A percentile compares a stretch with the other conserved stretches of the same genome.
Evolutionary conservation across 2,329 filamentous ascomycete genomes (phyloP).

Genomic region (Clarireedia monteithiana): DNA sequence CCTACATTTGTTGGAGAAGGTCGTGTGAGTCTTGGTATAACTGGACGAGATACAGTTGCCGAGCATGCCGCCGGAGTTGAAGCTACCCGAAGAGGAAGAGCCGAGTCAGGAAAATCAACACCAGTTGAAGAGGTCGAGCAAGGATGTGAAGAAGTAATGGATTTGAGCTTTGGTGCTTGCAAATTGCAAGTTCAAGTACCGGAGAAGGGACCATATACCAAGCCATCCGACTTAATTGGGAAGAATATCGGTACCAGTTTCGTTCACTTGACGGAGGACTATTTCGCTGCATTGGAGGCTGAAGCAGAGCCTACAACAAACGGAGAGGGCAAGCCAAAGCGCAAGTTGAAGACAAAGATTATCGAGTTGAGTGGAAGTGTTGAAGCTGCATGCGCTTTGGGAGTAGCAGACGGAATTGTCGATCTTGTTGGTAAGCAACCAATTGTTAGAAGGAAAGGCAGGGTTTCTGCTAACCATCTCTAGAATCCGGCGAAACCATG

Average conservation of each 20-base stretch:
- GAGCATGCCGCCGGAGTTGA: slow-evolving; percentile 70
- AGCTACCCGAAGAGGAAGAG: slow-evolving; percentile 39
- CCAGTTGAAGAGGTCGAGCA: slow-evolving; percentile 34
- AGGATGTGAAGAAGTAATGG: slow-evolving; percentile 72
- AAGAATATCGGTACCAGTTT: slow-evolving; percentile 96
- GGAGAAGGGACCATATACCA: slow-evolving; percentile 65
- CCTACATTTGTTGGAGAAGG: slow-evolving; percentile 96
- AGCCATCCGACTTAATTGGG: slow-evolving; percentile 73
- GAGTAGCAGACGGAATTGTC: slow-evolving; percentile 93
- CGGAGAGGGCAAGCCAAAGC: slow-evolving; percentile 30
- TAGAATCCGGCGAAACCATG: slow-evolving; percentile 98
- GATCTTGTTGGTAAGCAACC: slow-evolving; percentile 78
- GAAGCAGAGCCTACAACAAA: slow-evolving; percentile 31
- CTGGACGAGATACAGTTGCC: slow-evolving; percentile 83
- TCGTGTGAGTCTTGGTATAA: slow-evolving; percentile 88
- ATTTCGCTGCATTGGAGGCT: slow-evolving; percentile 73
- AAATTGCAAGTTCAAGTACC: slow-evolving; percentile 97
- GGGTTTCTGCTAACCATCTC: slow-evolving; percentile 13
- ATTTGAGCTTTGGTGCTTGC: slow-evolving; percentile 84
- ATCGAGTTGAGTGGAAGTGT: slow-evolving; percentile 95
- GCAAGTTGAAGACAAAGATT: slow-evolving; percentile 75
- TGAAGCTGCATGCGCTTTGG: slow-evolving; percentile 90
- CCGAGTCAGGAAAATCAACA: slow-evolving; percentile 39
- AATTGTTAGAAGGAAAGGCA: background rate
- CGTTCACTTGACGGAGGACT: slow-evolving; percentile 71